These are phyloP conservation scores for Plasmodium knowlesi DNA, from an alignment of 169 alveolate genomes.

Conservation along the genomic window DNA sequence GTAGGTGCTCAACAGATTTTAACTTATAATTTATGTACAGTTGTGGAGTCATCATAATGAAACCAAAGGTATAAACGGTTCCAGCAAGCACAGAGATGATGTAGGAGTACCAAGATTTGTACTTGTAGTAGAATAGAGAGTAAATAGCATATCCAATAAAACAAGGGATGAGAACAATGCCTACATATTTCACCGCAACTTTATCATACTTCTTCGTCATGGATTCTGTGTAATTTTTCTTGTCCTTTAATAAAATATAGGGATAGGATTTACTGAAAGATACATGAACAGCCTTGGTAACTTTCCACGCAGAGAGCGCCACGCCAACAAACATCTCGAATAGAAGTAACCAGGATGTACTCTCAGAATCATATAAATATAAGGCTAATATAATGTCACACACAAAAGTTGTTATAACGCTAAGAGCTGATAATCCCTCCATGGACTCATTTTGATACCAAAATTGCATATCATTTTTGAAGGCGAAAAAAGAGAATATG, in stretches of 20 bases:
- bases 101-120: conserved; percentile 96
- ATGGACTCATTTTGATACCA: conserved; percentile 95
- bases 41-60: conserved; percentile 98
- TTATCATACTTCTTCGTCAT: conserved; percentile 93
- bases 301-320: conserved; percentile 94
- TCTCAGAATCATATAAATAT: conserved; percentile 93
- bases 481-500: conserved; percentile 92
- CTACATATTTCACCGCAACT: conserved; percentile 93
- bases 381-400: conserved; percentile 93
- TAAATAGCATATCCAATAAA: conserved; percentile 92
- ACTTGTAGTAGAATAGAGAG: conserved; percentile 91
- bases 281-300: conserved; percentile 93
- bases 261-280: conserved; percentile 89
- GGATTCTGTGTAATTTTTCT: conserved; percentile 87
- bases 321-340: conserved; percentile 93
- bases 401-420: conserved; percentile 90
- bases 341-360: conserved; percentile 93
- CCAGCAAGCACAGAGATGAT: conserved; percentile 93
- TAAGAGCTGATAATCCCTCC: conserved; percentile 95
- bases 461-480: conserved; percentile 94
- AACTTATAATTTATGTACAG: conserved; percentile 98
- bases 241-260: conserved; percentile 79
- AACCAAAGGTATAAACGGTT: conserved; percentile 93
- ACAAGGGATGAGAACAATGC: conserved; percentile 90
- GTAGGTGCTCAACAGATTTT: conserved; percentile 98